Conservation (phyloP, 192 early-diverging fungal genomes). For the Coemansia javaensis region DNA sequence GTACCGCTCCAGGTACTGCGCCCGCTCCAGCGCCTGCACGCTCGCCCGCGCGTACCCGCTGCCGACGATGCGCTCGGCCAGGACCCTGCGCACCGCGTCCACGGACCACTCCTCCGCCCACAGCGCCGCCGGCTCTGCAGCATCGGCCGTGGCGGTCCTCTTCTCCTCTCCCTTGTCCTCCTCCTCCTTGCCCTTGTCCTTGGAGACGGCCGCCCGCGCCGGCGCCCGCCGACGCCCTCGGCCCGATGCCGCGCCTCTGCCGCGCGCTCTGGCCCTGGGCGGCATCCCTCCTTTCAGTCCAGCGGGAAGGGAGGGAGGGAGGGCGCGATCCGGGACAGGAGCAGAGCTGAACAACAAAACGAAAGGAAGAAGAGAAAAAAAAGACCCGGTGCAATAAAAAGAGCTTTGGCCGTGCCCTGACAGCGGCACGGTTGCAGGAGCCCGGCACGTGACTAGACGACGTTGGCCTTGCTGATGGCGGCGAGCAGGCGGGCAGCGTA, state of each 20-base stretch:
- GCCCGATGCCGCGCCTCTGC: neutral
- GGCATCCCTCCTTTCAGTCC: neutral
- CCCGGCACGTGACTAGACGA: neutral
- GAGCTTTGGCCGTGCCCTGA: too few relatives aligned
- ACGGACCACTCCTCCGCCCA: conserved; percentile 9
- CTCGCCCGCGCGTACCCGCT: conserved; percentile 1
- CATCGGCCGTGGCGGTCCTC: too few relatives aligned
- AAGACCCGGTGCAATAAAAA: too few relatives aligned
- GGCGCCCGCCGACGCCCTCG: neutral
- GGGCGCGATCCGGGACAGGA: too few relatives aligned
- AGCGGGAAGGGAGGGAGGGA: too few relatives aligned
- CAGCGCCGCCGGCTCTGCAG: too few relatives aligned
- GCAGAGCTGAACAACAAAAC: too few relatives aligned
- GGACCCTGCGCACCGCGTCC: neutral
- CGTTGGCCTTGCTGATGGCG: conserved; percentile 11
- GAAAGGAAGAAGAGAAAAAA: too few relatives aligned
- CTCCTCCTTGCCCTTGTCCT: neutral
- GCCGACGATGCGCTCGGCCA: conserved; percentile 5
- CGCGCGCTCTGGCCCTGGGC: neutral
- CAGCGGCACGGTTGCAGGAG: too few relatives aligned
- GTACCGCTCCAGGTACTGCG: conserved; percentile 51
- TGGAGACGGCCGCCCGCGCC: neutral
- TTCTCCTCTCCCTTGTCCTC: too few relatives aligned
- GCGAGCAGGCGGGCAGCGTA: conserved; percentile 32
- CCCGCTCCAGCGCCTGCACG: conserved; percentile 22